These are phyloP conservation scores for Pisolithus orientalis DNA, from an alignment of 768 basidiomycete genomes.

Conservation along the genomic window DNA sequence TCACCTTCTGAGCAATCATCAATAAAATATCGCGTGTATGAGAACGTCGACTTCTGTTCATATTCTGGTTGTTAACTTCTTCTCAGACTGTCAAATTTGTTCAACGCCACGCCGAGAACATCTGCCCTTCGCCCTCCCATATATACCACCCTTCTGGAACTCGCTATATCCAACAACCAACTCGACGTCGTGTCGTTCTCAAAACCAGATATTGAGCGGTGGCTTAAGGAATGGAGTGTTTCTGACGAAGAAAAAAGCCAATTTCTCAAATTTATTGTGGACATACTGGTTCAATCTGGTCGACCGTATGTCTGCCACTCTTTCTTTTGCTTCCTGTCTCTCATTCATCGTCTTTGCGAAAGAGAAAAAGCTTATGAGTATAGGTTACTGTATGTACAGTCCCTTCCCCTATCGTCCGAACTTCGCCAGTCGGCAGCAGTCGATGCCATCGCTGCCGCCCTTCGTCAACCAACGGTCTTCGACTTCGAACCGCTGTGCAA, in stretches of 20 bases:
- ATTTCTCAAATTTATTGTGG: slow-evolving; percentile 60
- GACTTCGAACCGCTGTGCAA: slow-evolving; percentile 80
- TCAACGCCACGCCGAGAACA: slow-evolving; percentile 65
- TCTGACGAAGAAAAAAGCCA: slow-evolving; percentile 53
- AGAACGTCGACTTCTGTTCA: background rate
- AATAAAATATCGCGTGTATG: slow-evolving; percentile 72
- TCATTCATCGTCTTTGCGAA: slow-evolving; percentile 1
- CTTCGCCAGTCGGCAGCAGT: slow-evolving; percentile 48
- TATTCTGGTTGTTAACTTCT: slow-evolving; percentile 4
- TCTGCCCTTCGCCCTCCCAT: slow-evolving; percentile 61
- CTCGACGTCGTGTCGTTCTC: slow-evolving; percentile 56
- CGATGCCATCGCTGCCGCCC: slow-evolving; percentile 55
- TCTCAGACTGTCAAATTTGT: slow-evolving; percentile 69
- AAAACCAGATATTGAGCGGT: slow-evolving; percentile 60
- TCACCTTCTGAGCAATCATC: slow-evolving; percentile 46
- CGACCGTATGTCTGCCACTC: slow-evolving; percentile 46
- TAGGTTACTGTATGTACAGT: slow-evolving; percentile 53
- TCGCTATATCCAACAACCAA: slow-evolving; percentile 56
- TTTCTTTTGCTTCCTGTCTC: background rate
- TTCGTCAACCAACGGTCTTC: slow-evolving; percentile 62
- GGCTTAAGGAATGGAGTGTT: slow-evolving; percentile 73
- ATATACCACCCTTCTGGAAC: slow-evolving; percentile 53
- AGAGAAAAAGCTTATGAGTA: slow-evolving; percentile 64
- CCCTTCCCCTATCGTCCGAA: slow-evolving; percentile 50
- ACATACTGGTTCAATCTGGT: slow-evolving; percentile 50